Evolutionary conservation across 768 basidiomycete species (phyloP).

Genomic region (Candolleomyces aberdarensis): DNA sequence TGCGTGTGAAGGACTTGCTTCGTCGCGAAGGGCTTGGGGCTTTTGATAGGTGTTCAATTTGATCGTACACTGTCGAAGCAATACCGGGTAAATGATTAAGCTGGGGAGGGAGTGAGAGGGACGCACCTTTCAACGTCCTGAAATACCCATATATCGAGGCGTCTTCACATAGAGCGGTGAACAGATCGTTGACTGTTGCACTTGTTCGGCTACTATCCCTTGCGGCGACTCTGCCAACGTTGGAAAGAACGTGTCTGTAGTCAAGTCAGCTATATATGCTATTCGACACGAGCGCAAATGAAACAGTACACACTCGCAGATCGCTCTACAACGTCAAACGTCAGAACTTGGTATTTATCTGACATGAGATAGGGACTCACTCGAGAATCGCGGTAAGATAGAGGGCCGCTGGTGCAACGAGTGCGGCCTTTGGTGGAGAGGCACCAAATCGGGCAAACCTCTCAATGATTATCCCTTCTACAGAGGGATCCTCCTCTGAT

Average conservation of each 20-base stretch:
- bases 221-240: slow-evolving; percentile 79
- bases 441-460: slow-evolving; percentile 53
- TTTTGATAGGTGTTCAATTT: slow-evolving; percentile 69
- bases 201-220: slow-evolving; percentile 78
- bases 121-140: slow-evolving; percentile 77
- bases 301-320: slow-evolving; percentile 73
- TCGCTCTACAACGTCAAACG: slow-evolving; percentile 47
- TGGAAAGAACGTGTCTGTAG: slow-evolving; percentile 76
- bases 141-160: slow-evolving; percentile 82
- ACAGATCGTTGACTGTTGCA: slow-evolving; percentile 80
- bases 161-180: slow-evolving; percentile 88
- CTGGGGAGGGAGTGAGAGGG: slow-evolving; percentile 14
- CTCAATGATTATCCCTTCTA: slow-evolving; percentile 61
- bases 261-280: slow-evolving; percentile 3
- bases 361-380: slow-evolving; percentile 48
- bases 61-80: slow-evolving; percentile 60
- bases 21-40: slow-evolving; percentile 48
- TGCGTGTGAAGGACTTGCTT: slow-evolving; percentile 66
- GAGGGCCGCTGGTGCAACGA: slow-evolving; percentile 78
- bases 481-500: slow-evolving; percentile 67
- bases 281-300: neutral
- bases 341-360: slow-evolving; percentile 19
- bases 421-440: slow-evolving; percentile 47
- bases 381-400: slow-evolving; percentile 93
- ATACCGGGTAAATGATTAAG: slow-evolving; percentile 13